A percentile compares a stretch with the other conserved stretches of the same genome.
phyloP scores from a whole-genome alignment of 2,329 filamentous ascomycete genomes.

The Diaporthe aspalathi region DNA sequence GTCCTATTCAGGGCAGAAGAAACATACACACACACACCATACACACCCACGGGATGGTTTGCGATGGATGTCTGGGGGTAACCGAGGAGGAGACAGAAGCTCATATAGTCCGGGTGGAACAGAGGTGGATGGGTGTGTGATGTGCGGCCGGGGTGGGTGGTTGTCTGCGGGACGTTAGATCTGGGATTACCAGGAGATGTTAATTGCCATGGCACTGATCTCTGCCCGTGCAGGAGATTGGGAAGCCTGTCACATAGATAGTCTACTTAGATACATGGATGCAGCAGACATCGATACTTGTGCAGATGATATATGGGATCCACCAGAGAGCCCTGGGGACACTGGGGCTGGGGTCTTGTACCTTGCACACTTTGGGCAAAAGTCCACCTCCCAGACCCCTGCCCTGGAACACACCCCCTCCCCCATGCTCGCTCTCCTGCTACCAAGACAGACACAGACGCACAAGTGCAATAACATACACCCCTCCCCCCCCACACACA shows the following conservation, averaged over 20 bases:
- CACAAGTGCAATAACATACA: not conserved
- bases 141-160: conserved; percentile 28
- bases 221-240: conserved; percentile 36
- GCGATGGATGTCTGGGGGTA: conserved; percentile 36
- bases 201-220: conserved; percentile 34
- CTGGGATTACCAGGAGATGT: conserved; percentile 29
- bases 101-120: conserved; percentile 30
- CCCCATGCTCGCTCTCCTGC: conserved; percentile 29
- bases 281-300: conserved; percentile 3
- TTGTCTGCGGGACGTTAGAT: conserved; percentile 33
- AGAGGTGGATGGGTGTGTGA: conserved; percentile 31
- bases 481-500: not conserved
- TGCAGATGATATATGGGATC: conserved; percentile 27
- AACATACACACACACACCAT: conserved; percentile 2
- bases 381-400: conserved; percentile 28
- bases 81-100: conserved; percentile 29
- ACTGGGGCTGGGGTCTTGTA: conserved; percentile 26
- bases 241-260: conserved; percentile 19
- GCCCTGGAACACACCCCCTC: conserved; percentile 20
- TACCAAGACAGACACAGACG: conserved; percentile 19
- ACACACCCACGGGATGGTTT: conserved; percentile 32
- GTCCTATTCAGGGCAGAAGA: conserved; percentile 19
- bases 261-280: conserved; percentile 31
- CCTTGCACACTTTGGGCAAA: conserved; percentile 34
- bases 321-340: conserved; percentile 24